Percentiles rank a stretch among this genome's conserved stretches.
These are phyloP conservation scores for Rosellinia necatrix DNA, from an alignment of 2,329 filamentous ascomycete genomes.

Conservation along the genomic window DNA sequence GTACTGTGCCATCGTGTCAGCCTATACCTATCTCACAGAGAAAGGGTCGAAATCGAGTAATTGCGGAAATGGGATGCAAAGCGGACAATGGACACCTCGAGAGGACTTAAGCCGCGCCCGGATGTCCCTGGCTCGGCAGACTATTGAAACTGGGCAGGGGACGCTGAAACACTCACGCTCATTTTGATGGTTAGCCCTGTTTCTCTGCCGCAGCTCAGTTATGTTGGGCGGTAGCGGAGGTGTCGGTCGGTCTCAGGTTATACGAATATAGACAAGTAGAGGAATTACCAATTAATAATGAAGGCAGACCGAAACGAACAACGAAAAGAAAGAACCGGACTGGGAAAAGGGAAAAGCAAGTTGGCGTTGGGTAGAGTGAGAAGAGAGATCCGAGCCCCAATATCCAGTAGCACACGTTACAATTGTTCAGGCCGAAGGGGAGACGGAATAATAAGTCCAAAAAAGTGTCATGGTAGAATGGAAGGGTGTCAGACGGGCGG, in stretches of 20 bases:
- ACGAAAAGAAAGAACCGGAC: not conserved
- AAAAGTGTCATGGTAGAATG: conserved; percentile 1
- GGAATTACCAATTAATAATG: conserved; percentile 9
- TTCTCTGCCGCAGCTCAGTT: conserved; percentile 8
- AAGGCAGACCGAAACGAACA: not conserved
- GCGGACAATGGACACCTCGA: conserved; percentile 4
- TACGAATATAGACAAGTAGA: not conserved
- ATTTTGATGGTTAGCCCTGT: conserved; percentile 43
- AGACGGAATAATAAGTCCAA: not conserved
- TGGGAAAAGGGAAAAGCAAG: not conserved
- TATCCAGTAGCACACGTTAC: not conserved
- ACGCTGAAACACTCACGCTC: conserved; percentile 53
- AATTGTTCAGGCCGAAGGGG: conserved; percentile 4
- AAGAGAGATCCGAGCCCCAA: not conserved
- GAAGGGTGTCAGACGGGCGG: conserved; percentile 14
- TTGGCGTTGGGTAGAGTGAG: not conserved
- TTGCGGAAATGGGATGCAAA: conserved; percentile 16
- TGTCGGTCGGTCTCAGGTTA: not conserved
- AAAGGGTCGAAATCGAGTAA: conserved; percentile 19
- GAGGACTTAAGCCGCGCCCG: conserved; percentile 5
- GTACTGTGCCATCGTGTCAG: conserved; percentile 57
- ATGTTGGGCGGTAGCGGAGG: not conserved
- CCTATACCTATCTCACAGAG: conserved; percentile 23
- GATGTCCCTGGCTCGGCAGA: conserved; percentile 16
- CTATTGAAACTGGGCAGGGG: conserved; percentile 35